Evolutionary conservation across 305 asterid genomes (phyloP).

Genomic region (Salvia sclarea): DNA sequence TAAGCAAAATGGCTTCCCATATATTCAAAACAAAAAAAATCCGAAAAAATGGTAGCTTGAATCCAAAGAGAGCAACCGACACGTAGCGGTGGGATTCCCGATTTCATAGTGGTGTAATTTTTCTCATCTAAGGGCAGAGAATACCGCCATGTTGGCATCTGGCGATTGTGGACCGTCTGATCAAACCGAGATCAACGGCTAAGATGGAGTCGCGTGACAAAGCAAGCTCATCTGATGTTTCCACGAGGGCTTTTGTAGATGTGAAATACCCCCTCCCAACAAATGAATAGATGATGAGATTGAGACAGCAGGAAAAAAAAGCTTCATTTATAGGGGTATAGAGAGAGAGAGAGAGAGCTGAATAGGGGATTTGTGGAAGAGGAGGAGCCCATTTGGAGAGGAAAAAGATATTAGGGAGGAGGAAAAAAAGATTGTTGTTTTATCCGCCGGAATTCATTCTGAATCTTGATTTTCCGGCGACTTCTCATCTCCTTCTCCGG

Average conservation of each 20-base stretch:
- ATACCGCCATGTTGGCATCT: slow-evolving; percentile 62
- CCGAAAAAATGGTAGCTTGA: slow-evolving; percentile 38
- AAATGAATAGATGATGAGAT: slow-evolving; percentile 44
- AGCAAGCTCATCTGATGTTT: slow-evolving; percentile 58
- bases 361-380: slow-evolving; percentile 35
- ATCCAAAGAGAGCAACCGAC: slow-evolving; percentile 47
- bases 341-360: slow-evolving; percentile 33
- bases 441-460: slow-evolving; percentile 36
- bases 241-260: slow-evolving; percentile 64
- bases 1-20: slow-evolving; percentile 22
- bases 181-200: slow-evolving; percentile 38
- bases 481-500: slow-evolving; percentile 27
- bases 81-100: slow-evolving; percentile 58
- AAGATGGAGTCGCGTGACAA: slow-evolving; percentile 47
- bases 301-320: slow-evolving; percentile 40
- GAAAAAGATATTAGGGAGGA: slow-evolving; percentile 25
- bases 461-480: slow-evolving; percentile 48
- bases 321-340: slow-evolving; percentile 34
- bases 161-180: slow-evolving; percentile 38
- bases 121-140: slow-evolving; percentile 39
- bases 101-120: neutral
- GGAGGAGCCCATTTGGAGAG: slow-evolving; percentile 39
- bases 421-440: slow-evolving; percentile 28
- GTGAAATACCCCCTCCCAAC: slow-evolving; percentile 42
- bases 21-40: slow-evolving; percentile 11